Base-by-base conservation (phyloP, 768 basidiomycete species). In the Termitomyces titanicus region DNA sequence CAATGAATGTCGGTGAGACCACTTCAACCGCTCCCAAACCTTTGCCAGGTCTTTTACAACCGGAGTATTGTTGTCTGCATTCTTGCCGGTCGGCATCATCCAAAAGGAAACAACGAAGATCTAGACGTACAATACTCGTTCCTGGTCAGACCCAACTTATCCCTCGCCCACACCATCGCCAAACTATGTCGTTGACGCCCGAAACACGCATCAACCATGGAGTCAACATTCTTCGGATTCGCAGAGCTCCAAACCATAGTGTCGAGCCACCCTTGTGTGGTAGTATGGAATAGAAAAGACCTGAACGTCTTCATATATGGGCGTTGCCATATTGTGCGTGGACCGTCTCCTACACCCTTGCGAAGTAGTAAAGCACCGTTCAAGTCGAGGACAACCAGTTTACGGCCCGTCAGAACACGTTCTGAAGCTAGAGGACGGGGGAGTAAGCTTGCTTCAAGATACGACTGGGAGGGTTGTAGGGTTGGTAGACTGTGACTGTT, bases 201-300 rank as follows among this genome's bases (percentile, higher is more conserved):
- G 65, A 91, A 90, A 31, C 78, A 76, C 25, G 72, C 72, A 27
- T 79, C 65, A 0, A 88, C 85, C 90, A 92, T 92, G 60, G 84
- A 82, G 0, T 70, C 67, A 7, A 91, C 90, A 64, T 81, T 89
- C 47, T 83, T 83, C 3, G 88, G 87, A 62, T 91, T 88, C 2
- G 90, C 91, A 9, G 87, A 89, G 64, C 86, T 89, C 91, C 91
- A 93, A 5, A 93, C 79, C 87, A 92, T 92, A 8, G 86, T 83
- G 54, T 90, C 87, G 18, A 92, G 74, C 86, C 88, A 90, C 18
- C 62, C 62, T 33, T 67, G 71, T 20, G 84, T 88, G n/a, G 73
- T 61, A 0, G 76, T 67, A 46, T 83, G 80, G 57, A 89, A 84
- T 3, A 91, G 68, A 63, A 86, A 91, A 1, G 75, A 64, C 7